Evolutionary conservation across 2,329 filamentous ascomycete species (phyloP).

Genomic region (Cladosporium phlei): DNA sequence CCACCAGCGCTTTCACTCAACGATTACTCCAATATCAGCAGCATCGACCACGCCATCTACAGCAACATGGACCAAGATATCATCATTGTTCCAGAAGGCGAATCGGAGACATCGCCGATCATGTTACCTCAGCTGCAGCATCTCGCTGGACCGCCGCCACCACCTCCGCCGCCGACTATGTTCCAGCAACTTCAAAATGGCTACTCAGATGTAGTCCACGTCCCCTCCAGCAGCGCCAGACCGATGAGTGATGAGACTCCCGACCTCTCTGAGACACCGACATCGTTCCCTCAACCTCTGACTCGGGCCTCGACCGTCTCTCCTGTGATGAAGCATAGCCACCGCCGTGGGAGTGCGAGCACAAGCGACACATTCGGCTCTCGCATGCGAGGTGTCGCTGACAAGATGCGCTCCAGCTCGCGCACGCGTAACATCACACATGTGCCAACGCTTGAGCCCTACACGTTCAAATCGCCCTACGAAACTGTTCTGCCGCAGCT

Average conservation of each 20-base stretch:
- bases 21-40: constrained; percentile 24
- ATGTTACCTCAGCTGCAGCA: constrained; percentile 58
- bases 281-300: constrained; percentile 24
- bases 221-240: constrained; percentile 41
- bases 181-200: constrained; percentile 28
- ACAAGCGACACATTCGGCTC: constrained; percentile 54
- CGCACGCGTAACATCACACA: constrained; percentile 48
- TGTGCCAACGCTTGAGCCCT: constrained; percentile 31
- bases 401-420: constrained; percentile 56
- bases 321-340: constrained; percentile 43
- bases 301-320: constrained; percentile 29
- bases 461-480: constrained; percentile 34
- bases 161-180: constrained; percentile 35
- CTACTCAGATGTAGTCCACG: constrained; percentile 38
- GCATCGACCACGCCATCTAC: constrained; percentile 50
- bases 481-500: constrained; percentile 37
- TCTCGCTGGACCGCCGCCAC: constrained; percentile 48
- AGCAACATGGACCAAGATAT: constrained; percentile 37
- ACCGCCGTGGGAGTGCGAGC: constrained; percentile 51
- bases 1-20: constrained; percentile 32
- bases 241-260: constrained; percentile 24
- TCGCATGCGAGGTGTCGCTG: constrained; percentile 51
- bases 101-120: constrained; percentile 36
- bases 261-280: constrained; percentile 1
- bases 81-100: constrained; percentile 39